Evolutionary conservation across 371 early-diverging fungal species (phyloP).

Genomic region (Quaeritorhiza haematococci): DNA sequence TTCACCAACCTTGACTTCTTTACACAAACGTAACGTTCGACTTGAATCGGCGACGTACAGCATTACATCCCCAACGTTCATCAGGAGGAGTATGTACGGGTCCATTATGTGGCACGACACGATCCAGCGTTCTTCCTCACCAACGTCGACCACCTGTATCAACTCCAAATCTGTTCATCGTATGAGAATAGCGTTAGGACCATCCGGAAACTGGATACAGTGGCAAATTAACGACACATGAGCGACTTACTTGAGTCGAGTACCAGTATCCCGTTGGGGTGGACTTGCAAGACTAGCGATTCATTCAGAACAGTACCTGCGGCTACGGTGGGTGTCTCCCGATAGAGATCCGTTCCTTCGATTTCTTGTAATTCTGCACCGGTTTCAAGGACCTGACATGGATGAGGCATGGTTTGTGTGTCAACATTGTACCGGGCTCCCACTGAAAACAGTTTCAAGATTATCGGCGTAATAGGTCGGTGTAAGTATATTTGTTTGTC

Average conservation of each 20-base stretch:
- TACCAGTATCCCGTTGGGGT: conserved; percentile 63
- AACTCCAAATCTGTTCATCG: conserved; percentile 49
- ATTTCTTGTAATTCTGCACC: conserved; percentile 83
- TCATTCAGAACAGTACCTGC: conserved; percentile 62
- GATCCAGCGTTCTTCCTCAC: conserved; percentile 51
- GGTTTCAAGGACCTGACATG: conserved; percentile 59
- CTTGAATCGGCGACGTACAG: conserved; percentile 54
- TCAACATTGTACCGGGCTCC: too few relatives aligned
- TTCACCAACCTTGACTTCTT: conserved; percentile 33
- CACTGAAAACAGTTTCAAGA: too few relatives aligned
- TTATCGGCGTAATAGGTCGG: too few relatives aligned
- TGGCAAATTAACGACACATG: not conserved
- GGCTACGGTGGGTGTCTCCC: conserved; percentile 68
- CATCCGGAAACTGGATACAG: not conserved
- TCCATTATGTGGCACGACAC: conserved; percentile 72
- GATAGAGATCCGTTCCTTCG: conserved; percentile 68
- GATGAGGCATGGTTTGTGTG: not conserved
- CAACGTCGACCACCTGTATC: conserved; percentile 54
- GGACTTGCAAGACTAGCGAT: conserved; percentile 74
- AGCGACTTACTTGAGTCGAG: conserved; percentile 44
- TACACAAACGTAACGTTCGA: conserved; percentile 17
- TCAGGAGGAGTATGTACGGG: conserved; percentile 71
- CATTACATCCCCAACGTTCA: conserved; percentile 58
- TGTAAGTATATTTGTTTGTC: too few relatives aligned
- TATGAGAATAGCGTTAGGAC: not conserved